Percentiles rank a stretch among this genome's conserved stretches.
Evolutionary conservation across 192 early-diverging fungal genomes (phyloP).

Genomic region (Obelidium mucronatum): DNA sequence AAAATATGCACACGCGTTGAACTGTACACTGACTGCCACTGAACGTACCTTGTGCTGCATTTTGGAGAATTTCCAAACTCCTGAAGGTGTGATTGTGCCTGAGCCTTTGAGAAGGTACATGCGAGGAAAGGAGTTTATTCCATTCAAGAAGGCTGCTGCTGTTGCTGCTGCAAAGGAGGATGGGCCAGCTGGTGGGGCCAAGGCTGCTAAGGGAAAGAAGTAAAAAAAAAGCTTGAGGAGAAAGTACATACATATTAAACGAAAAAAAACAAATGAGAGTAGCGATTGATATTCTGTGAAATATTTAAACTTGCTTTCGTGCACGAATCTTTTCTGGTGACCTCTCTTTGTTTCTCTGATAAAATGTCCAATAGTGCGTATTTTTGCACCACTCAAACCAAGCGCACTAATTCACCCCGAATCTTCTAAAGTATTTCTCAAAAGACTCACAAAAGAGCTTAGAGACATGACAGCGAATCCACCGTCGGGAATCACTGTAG

Average conservation of each 20-base stretch:
- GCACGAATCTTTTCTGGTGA: too few species aligned
- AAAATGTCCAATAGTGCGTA: too few species aligned
- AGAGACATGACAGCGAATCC: slow-evolving; percentile 53
- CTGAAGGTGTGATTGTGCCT: slow-evolving; percentile 87
- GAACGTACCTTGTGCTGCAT: slow-evolving; percentile 95
- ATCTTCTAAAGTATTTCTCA: slow-evolving; percentile 55
- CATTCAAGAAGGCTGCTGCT: slow-evolving; percentile 61
- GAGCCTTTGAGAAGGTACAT: slow-evolving; percentile 89
- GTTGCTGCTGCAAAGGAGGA: not conserved
- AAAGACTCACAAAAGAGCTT: slow-evolving; percentile 59
- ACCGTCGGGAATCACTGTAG: slow-evolving; percentile 46
- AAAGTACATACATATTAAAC: too few species aligned
- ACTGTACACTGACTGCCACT: slow-evolving; percentile 96
- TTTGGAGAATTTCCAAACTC: slow-evolving; percentile 95
- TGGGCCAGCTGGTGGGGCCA: not conserved
- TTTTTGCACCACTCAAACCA: too few species aligned
- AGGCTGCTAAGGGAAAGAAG: slow-evolving; percentile 13
- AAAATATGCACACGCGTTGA: slow-evolving; percentile 96
- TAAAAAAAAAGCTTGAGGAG: too few species aligned
- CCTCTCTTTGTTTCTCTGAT: too few species aligned
- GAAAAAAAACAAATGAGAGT: too few species aligned
- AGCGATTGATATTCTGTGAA: too few species aligned
- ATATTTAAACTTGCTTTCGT: too few species aligned
- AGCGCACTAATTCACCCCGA: not conserved
- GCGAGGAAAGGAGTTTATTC: slow-evolving; percentile 92